These are phyloP conservation scores for Pogostemon cablin DNA, from an alignment of 257 asterid species.

Conservation along the genomic window DNA sequence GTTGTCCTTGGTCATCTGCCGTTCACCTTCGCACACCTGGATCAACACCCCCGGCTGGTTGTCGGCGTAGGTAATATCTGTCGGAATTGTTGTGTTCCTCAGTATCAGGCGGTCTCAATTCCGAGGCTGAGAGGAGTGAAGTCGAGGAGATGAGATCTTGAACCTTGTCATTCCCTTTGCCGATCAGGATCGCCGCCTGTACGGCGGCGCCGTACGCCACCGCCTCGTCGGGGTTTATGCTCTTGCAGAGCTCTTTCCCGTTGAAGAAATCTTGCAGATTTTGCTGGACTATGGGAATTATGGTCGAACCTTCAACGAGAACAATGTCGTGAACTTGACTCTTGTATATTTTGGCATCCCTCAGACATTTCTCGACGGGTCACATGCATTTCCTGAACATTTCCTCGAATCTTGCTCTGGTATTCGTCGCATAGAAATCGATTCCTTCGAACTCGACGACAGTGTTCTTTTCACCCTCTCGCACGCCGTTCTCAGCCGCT, in stretches of 20 bases:
- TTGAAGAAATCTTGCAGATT: no score
- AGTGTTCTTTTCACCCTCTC: no score
- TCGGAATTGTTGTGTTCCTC: conserved; percentile 60
- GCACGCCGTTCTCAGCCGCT: no score
- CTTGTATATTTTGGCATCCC: conserved; percentile 52
- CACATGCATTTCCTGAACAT: conserved; percentile 55
- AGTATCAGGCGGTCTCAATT: conserved; percentile 56
- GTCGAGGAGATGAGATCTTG: conserved; percentile 56
- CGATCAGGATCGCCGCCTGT: conserved; percentile 56
- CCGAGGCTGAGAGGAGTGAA: conserved; percentile 62
- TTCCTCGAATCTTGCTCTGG: conserved; percentile 40
- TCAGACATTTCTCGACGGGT: conserved; percentile 57
- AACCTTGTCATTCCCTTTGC: conserved; percentile 53
- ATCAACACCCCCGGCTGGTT: conserved; percentile 57
- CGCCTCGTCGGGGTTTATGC: conserved; percentile 62
- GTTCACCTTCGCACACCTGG: conserved; percentile 58
- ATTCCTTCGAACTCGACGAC: no score
- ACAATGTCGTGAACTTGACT: conserved; percentile 53
- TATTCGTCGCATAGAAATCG: no score
- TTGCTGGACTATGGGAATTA: no score
- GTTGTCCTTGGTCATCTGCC: conserved; percentile 60
- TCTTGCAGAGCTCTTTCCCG: conserved; percentile 61
- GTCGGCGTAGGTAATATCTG: conserved; percentile 54
- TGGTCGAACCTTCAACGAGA: conserved; percentile 52
- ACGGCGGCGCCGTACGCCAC: conserved; percentile 65